These are phyloP conservation scores for Talaromyces thailandensis DNA, from an alignment of 495 filamentous ascomycete genomes.

Conservation along the genomic window DNA sequence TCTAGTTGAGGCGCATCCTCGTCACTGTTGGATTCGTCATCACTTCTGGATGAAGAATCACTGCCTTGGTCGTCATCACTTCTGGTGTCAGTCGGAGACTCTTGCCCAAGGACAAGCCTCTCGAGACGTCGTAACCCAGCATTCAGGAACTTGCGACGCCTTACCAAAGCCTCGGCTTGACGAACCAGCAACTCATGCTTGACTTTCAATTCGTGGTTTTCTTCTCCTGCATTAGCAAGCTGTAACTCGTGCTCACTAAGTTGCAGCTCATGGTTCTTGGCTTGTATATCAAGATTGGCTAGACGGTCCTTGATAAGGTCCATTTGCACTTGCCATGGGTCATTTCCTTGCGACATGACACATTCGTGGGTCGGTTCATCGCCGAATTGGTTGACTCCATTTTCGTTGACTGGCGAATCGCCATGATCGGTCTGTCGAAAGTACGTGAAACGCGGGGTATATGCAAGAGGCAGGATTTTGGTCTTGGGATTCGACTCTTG, in stretches of 20 bases:
- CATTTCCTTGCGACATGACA: constrained; percentile 88
- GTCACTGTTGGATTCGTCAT: constrained; percentile 36
- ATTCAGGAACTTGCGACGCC: constrained; percentile 70
- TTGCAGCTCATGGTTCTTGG: constrained; percentile 56
- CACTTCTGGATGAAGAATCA: constrained; percentile 33
- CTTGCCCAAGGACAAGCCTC: constrained; percentile 40
- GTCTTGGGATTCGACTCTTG: constrained; percentile 86
- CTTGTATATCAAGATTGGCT: constrained; percentile 66
- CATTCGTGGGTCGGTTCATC: constrained; percentile 88
- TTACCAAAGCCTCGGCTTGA: constrained; percentile 59
- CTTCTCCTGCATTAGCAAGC: constrained; percentile 44
- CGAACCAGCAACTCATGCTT: constrained; percentile 61
- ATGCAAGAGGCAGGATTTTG: constrained; percentile 85
- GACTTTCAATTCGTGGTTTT: constrained; percentile 40
- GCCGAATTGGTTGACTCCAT: constrained; percentile 76
- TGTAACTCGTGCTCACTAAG: constrained; percentile 59
- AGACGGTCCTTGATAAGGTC: constrained; percentile 76
- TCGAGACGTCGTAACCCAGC: constrained; percentile 62
- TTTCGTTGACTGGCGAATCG: constrained; percentile 57
- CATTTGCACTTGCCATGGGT: constrained; percentile 82
- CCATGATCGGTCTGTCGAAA: constrained; percentile 94
- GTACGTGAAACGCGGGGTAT: constrained; percentile 89
- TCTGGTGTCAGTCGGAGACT: constrained; percentile 15
- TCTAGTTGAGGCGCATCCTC: constrained; percentile 32
- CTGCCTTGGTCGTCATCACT: constrained; percentile 37